phyloP scores from a whole-genome alignment of 225 moss, liverwort and hornwort species.

The Climacium dendroides region DNA sequence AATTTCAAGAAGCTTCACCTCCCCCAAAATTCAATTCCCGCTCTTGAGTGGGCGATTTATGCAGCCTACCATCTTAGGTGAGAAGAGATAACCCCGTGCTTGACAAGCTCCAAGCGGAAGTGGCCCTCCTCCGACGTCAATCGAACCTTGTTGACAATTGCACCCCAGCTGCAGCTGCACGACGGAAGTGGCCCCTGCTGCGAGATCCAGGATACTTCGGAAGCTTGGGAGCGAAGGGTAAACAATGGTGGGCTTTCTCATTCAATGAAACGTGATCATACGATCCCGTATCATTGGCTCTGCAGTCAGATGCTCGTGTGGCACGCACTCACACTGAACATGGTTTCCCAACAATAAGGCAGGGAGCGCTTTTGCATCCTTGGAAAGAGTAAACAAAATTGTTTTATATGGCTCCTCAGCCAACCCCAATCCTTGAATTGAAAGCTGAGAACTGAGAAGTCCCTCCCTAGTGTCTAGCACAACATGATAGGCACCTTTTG shows the following conservation, averaged over 20 bases:
- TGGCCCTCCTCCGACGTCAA: no score
- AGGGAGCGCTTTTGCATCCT: neutral
- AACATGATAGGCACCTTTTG: no score
- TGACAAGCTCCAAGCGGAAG: neutral
- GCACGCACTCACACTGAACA: neutral
- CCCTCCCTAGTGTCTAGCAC: neutral
- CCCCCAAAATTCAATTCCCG: no score
- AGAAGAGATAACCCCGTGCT: neutral
- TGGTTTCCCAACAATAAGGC: neutral
- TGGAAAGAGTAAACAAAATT: neutral
- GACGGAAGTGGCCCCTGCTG: neutral
- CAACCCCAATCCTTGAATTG: neutral
- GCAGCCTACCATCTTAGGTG: no score
- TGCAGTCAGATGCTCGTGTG: neutral
- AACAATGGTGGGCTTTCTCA: neutral
- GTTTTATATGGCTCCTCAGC: neutral
- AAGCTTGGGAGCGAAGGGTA: neutral
- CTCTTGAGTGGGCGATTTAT: no score
- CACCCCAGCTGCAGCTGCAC: neutral
- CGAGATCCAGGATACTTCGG: neutral
- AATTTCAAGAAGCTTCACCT: no score
- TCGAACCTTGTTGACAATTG: neutral
- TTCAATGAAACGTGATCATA: neutral
- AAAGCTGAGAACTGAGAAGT: rapidly evolving
- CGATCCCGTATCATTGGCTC: neutral